These are phyloP conservation scores for Trichophyton mentagrophytes DNA, from an alignment of 2,329 filamentous ascomycete genomes.

Conservation along the genomic window DNA sequence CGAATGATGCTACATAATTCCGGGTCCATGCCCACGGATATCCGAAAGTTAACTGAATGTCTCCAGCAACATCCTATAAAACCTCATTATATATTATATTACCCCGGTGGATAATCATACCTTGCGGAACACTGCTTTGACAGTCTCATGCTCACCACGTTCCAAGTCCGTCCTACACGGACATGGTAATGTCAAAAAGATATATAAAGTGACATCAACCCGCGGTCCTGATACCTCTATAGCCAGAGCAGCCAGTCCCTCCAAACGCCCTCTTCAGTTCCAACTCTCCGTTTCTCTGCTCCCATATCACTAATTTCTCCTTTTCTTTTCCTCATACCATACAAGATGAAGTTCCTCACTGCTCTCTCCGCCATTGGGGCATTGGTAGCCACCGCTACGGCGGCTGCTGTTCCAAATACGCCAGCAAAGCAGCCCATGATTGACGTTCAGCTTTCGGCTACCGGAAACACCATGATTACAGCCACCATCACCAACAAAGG, in stretches of 20 bases:
- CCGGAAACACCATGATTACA: conserved; percentile 9
- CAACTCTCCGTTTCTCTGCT: no score
- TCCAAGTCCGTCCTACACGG: background rate
- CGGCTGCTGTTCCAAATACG: background rate
- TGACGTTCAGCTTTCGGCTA: background rate
- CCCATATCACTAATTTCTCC: background rate
- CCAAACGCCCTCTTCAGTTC: background rate
- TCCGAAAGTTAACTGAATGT: background rate
- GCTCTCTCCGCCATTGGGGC: background rate
- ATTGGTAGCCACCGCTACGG: background rate
- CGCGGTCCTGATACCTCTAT: background rate
- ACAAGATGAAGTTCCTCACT: background rate
- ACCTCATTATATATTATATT: background rate
- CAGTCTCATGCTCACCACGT: background rate
- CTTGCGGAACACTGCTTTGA: background rate
- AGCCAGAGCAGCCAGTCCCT: background rate
- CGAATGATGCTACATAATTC: background rate
- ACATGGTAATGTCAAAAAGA: background rate
- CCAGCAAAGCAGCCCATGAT: background rate
- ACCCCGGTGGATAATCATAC: background rate
- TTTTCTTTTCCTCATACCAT: background rate
- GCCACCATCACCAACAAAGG: conserved; percentile 10
- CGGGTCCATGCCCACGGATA: background rate
- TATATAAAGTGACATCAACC: background rate
- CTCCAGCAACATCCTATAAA: background rate